Conservation (phyloP, 2,329 filamentous ascomycete species). For the Chrysoporthe cubensis region DNA sequence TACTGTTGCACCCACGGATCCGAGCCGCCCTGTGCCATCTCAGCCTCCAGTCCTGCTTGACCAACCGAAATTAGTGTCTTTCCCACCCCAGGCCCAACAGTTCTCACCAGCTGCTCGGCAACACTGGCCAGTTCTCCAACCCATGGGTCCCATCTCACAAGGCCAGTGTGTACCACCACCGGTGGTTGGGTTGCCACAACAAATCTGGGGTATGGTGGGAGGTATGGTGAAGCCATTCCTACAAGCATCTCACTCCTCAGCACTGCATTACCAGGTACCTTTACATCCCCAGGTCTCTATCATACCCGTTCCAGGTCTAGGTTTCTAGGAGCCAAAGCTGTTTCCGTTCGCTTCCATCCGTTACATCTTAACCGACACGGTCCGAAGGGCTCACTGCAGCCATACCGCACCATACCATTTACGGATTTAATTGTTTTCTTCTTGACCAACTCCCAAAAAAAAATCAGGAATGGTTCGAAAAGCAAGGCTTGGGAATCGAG, state of each 20-base stretch:
- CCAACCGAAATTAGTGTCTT: background rate
- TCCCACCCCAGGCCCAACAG: background rate
- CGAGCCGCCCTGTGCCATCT: background rate
- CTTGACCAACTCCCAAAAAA: background rate
- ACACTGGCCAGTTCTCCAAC: background rate
- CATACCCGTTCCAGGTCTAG: background rate
- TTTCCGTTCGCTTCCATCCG: background rate
- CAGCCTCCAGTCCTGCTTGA: background rate
- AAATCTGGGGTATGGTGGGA: constrained; percentile 6
- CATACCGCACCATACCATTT: background rate
- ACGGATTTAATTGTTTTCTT: background rate
- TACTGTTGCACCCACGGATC: background rate
- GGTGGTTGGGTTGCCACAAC: background rate
- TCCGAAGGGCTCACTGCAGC: background rate
- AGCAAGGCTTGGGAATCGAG: background rate
- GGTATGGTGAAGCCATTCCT: constrained; percentile 5
- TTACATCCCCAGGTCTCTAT: constrained; percentile 5
- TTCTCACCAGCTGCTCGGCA: background rate
- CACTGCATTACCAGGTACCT: background rate
- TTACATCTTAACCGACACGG: background rate
- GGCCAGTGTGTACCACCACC: background rate
- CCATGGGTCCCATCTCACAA: background rate
- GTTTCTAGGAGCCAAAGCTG: background rate
- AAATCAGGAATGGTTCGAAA: background rate
- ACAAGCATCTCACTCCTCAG: constrained; percentile 2